Evolutionary conservation across 306 rosid genomes (phyloP).

Genomic region (Astragalus membranaceus): DNA sequence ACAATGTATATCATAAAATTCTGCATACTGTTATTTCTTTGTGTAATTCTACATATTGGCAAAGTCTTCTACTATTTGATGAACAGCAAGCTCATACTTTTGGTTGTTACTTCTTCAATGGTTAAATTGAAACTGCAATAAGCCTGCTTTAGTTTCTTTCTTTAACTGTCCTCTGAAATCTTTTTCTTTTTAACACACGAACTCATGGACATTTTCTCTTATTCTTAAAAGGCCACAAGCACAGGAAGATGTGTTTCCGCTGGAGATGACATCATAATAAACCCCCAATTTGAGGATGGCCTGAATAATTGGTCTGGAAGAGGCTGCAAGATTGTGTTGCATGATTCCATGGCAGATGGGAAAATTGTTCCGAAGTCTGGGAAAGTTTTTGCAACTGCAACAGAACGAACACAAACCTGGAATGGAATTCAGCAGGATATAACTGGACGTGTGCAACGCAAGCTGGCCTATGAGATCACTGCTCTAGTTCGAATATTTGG

Average conservation of each 20-base stretch:
- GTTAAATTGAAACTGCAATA: neutral
- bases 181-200: slow-evolving; percentile 4
- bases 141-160: slow-evolving; percentile 1
- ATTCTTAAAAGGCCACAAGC: slow-evolving; percentile 33
- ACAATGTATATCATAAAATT: slow-evolving; percentile 42
- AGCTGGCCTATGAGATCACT: slow-evolving; percentile 75
- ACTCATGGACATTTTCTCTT: neutral
- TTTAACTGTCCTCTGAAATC: neutral
- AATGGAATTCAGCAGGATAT: slow-evolving; percentile 93
- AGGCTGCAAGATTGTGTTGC: slow-evolving; percentile 80
- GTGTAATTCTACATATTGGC: neutral
- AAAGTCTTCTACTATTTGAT: neutral
- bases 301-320: slow-evolving; percentile 86
- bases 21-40: neutral
- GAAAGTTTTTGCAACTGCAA: slow-evolving; percentile 70
- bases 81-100: neutral
- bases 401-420: slow-evolving; percentile 83
- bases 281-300: slow-evolving; percentile 80
- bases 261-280: slow-evolving; percentile 52
- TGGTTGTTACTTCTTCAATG: slow-evolving; percentile 4
- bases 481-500: slow-evolving; percentile 75
- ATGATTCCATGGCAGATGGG: slow-evolving; percentile 64
- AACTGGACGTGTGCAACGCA: slow-evolving; percentile 76
- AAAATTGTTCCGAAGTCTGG: slow-evolving; percentile 71
- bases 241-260: slow-evolving; percentile 19